A percentile compares a stretch with the other conserved stretches of the same genome.
These are phyloP conservation scores for Botrytis sinoallii DNA, from an alignment of 2,329 filamentous ascomycete species.

Conservation along the genomic window DNA sequence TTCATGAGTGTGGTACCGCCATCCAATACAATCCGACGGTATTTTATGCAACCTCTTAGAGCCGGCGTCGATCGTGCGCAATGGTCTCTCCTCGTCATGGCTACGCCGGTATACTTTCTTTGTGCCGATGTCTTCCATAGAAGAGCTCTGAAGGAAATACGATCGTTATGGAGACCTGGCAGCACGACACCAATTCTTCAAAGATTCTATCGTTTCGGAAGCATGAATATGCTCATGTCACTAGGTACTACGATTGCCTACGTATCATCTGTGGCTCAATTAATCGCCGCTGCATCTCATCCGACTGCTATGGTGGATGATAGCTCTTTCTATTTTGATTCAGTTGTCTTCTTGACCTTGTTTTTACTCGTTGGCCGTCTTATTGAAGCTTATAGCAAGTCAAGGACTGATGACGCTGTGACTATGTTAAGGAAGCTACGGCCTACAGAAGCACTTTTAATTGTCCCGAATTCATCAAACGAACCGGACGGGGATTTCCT, in stretches of 20 bases:
- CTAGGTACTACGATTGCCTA: constrained; percentile 87
- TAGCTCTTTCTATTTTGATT: constrained; percentile 77
- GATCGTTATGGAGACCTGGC: constrained; percentile 70
- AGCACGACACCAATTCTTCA: constrained; percentile 70
- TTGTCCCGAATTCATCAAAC: constrained; percentile 44
- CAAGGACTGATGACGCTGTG: constrained; percentile 83
- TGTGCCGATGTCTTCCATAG: constrained; percentile 82
- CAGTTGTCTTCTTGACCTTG: constrained; percentile 85
- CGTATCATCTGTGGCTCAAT: constrained; percentile 73
- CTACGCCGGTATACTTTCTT: constrained; percentile 84
- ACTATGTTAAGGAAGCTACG: constrained; percentile 73
- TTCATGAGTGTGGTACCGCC: constrained; percentile 79
- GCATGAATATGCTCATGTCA: constrained; percentile 93
- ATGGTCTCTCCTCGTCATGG: constrained; percentile 75
- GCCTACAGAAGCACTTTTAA: constrained; percentile 70
- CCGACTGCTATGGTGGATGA: constrained; percentile 41
- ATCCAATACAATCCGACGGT: constrained; percentile 56
- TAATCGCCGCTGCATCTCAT: constrained; percentile 61
- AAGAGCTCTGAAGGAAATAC: constrained; percentile 74
- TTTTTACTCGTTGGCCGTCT: constrained; percentile 75
- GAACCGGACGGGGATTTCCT: constrained; percentile 47
- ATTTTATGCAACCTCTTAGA: constrained; percentile 69
- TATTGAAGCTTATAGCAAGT: constrained; percentile 87
- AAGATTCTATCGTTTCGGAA: constrained; percentile 88
- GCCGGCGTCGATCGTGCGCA: constrained; percentile 73